These are phyloP conservation scores for Setaria italica DNA, from an alignment of 202 grass and related monocot species.

Conservation along the genomic window DNA sequence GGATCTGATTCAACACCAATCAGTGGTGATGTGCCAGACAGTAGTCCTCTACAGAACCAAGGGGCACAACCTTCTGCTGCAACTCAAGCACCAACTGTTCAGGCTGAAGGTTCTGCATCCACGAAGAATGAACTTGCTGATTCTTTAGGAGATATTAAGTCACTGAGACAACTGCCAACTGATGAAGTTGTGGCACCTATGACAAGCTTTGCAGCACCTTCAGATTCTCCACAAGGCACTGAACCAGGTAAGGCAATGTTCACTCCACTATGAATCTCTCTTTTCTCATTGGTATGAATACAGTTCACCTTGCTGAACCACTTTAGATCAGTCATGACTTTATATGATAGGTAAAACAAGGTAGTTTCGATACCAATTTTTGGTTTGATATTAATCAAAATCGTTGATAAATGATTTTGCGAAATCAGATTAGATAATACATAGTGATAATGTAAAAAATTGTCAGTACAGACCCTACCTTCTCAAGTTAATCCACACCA, in stretches of 20 bases:
- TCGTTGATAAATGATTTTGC: not conserved
- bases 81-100: not conserved
- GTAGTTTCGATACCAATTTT: not conserved
- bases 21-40: not conserved
- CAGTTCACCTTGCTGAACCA: not conserved
- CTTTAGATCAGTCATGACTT: not conserved
- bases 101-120: not conserved
- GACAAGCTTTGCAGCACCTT: not conserved
- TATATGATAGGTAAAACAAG: conserved; percentile 24
- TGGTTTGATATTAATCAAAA: conserved; percentile 19
- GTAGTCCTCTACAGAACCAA: conserved; percentile 8
- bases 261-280: not conserved
- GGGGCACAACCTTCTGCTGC: not conserved
- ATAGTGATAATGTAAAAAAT: not conserved
- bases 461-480: not conserved
- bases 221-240: conserved; percentile 10
- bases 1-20: conserved; percentile 3
- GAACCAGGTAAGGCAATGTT: conserved; percentile 1
- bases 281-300: not conserved
- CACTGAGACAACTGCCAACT: not conserved
- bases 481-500: not conserved
- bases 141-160: conserved; percentile 5
- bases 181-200: conserved; percentile 12
- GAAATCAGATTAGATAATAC: not conserved
- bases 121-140: not conserved